phyloP scores from a whole-genome alignment of 495 filamentous ascomycete species.

The Penicillium simplicissimum region DNA sequence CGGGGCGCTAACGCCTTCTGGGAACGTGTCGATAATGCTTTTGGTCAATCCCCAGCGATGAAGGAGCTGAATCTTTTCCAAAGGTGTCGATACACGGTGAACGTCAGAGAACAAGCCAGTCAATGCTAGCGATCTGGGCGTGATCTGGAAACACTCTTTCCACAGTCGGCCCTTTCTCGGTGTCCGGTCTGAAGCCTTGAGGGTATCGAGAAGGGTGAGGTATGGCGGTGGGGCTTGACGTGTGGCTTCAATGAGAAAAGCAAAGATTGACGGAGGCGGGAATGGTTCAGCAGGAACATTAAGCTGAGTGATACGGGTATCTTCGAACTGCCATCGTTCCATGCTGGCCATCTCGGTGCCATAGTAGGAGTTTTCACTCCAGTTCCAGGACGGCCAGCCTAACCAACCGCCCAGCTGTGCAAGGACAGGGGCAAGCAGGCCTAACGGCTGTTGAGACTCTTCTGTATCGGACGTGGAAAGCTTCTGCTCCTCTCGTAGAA shows the following conservation, averaged over 20 bases:
- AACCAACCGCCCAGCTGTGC: constrained; percentile 83
- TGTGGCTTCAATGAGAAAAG: constrained; percentile 55
- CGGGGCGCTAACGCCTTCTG: constrained; percentile 75
- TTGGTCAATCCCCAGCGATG: constrained; percentile 47
- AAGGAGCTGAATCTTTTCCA: constrained; percentile 45
- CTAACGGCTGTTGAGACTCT: constrained; percentile 48
- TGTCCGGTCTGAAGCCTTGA: constrained; percentile 41
- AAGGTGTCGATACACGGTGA: constrained; percentile 28
- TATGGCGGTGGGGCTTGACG: constrained; percentile 47
- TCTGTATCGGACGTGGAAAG: constrained; percentile 66
- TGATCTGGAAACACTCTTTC: constrained; percentile 49
- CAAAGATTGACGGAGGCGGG: constrained; percentile 68
- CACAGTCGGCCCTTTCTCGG: constrained; percentile 42
- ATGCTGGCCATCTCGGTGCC: constrained; percentile 66
- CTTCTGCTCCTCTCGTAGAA: constrained; percentile 86
- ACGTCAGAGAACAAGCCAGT: constrained; percentile 53
- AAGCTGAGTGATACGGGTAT: constrained; percentile 48
- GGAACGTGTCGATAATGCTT: constrained; percentile 67
- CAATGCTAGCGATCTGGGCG: constrained; percentile 68
- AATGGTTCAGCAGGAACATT: constrained; percentile 61
- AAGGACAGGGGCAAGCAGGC: constrained; percentile 66
- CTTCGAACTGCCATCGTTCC: constrained; percentile 61
- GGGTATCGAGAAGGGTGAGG: constrained; percentile 59
- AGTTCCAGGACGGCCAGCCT: constrained; percentile 74
- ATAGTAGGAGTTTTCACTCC: constrained; percentile 59